Conservation (phyloP, 192 early-diverging fungal species). For the Rhizoclosmatium sp. region DNA sequence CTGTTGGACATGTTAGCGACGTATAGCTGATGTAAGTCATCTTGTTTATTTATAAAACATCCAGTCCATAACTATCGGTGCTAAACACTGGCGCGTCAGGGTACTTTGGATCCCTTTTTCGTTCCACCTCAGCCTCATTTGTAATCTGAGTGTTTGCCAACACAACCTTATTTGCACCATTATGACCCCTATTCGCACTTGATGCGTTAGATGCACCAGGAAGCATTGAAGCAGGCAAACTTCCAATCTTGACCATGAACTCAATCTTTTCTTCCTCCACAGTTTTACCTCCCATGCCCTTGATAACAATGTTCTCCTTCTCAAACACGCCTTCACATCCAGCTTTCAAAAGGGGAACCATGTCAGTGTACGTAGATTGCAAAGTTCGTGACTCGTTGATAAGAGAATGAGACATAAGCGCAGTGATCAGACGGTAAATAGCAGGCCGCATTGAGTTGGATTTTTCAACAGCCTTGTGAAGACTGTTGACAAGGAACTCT, state of each 20-base stretch:
- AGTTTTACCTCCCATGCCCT: slow-evolving; percentile 28
- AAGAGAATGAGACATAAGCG: slow-evolving; percentile 21
- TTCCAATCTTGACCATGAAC: slow-evolving; percentile 31
- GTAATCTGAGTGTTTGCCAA: not conserved
- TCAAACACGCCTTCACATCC: slow-evolving; percentile 43
- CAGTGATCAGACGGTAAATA: slow-evolving; percentile 35
- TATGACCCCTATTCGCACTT: not conserved
- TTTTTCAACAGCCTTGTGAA: slow-evolving; percentile 66
- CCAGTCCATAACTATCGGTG: slow-evolving; percentile 5
- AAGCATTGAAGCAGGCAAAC: slow-evolving; percentile 3
- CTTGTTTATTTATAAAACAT: slow-evolving; percentile 13
- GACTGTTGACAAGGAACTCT: slow-evolving; percentile 82
- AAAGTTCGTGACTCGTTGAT: slow-evolving; percentile 36
- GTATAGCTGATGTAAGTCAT: too few species aligned
- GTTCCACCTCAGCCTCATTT: slow-evolving; percentile 6
- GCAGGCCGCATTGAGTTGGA: slow-evolving; percentile 64
- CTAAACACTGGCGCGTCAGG: slow-evolving; percentile 18
- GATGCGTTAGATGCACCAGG: not conserved
- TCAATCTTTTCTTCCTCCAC: slow-evolving; percentile 46
- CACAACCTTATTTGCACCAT: not conserved
- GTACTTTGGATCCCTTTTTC: slow-evolving; percentile 28
- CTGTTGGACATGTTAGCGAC: too few species aligned
- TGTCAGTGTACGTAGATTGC: slow-evolving; percentile 29
- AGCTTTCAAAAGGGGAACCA: slow-evolving; percentile 18
- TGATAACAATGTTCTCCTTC: slow-evolving; percentile 13